Evolutionary conservation across 441 rosid genomes (phyloP).

Genomic region (Hypseocharis bilobata): DNA sequence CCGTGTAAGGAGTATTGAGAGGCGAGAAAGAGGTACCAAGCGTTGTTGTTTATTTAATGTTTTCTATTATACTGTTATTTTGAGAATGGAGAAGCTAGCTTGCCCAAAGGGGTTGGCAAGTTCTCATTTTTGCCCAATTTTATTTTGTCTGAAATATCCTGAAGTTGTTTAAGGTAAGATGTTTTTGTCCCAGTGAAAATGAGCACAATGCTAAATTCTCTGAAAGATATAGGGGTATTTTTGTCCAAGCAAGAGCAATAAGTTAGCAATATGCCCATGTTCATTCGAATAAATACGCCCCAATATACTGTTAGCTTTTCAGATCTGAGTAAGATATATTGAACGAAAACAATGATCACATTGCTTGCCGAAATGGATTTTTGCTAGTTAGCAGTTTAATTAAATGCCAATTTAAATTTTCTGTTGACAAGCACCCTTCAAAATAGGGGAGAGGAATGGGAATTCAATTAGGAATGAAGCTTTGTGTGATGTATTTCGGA

Average conservation of each 20-base stretch:
- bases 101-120: background rate
- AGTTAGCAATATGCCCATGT: background rate
- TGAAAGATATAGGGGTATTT: background rate
- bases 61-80: background rate
- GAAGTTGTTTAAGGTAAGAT: background rate
- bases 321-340: background rate
- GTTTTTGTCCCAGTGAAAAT: background rate
- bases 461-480: too few relatives aligned
- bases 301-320: background rate
- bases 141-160: background rate
- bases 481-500: too few relatives aligned
- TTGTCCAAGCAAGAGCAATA: background rate
- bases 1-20: slow-evolving; percentile 61
- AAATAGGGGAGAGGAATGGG: too few relatives aligned
- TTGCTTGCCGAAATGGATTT: background rate
- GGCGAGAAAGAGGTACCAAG: slow-evolving; percentile 76
- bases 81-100: background rate
- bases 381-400: background rate
- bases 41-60: background rate
- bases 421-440: background rate
- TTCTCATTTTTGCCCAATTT: background rate
- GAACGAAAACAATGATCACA: background rate
- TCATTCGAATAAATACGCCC: background rate
- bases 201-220: background rate
- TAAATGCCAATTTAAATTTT: background rate